phyloP scores from a whole-genome alignment of 1,284 basidiomycete species.

The Phellopilus nigrolimitatus region DNA sequence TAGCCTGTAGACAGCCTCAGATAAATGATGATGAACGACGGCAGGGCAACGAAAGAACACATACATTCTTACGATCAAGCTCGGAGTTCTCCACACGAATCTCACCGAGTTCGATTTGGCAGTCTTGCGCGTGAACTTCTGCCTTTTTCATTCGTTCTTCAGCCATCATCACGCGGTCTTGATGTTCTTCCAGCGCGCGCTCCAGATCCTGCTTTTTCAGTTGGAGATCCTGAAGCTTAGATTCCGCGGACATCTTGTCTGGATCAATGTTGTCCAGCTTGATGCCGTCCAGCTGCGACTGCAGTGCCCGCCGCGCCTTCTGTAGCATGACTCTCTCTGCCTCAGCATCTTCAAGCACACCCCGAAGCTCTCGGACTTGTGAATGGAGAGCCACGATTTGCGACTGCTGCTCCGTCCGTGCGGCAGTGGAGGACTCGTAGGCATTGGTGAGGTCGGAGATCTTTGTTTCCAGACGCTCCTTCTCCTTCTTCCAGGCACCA shows the following conservation, averaged over 20 bases:
- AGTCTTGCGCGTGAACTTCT: constrained; percentile 69
- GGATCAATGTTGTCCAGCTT: constrained; percentile 72
- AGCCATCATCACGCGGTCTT: constrained; percentile 66
- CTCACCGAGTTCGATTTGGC: constrained; percentile 69
- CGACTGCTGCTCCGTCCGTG: constrained; percentile 74
- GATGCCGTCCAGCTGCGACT: constrained; percentile 75
- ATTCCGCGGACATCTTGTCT: constrained; percentile 65
- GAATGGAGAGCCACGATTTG: constrained; percentile 81
- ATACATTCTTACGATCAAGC: constrained; percentile 71
- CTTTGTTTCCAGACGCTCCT: constrained; percentile 79
- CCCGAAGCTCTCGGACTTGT: constrained; percentile 78
- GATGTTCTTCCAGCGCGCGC: constrained; percentile 73
- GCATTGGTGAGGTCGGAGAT: constrained; percentile 72
- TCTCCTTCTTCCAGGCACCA: constrained; percentile 82
- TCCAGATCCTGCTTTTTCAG: constrained; percentile 78
- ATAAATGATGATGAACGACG: constrained; percentile 4
- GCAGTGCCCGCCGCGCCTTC: constrained; percentile 76
- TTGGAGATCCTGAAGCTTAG: constrained; percentile 68
- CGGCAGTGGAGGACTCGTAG: constrained; percentile 69
- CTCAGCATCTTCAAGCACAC: constrained; percentile 79
- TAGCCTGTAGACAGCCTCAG: constrained; percentile 45
- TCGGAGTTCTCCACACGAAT: constrained; percentile 74
- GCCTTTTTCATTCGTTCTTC: constrained; percentile 78
- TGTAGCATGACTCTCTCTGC: constrained; percentile 74
- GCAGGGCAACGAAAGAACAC: constrained; percentile 27